A percentile compares a stretch with the other conserved stretches of the same genome.
phyloP scores from a whole-genome alignment of 208 protist species.

The Wallacemonas sp. region DNA sequence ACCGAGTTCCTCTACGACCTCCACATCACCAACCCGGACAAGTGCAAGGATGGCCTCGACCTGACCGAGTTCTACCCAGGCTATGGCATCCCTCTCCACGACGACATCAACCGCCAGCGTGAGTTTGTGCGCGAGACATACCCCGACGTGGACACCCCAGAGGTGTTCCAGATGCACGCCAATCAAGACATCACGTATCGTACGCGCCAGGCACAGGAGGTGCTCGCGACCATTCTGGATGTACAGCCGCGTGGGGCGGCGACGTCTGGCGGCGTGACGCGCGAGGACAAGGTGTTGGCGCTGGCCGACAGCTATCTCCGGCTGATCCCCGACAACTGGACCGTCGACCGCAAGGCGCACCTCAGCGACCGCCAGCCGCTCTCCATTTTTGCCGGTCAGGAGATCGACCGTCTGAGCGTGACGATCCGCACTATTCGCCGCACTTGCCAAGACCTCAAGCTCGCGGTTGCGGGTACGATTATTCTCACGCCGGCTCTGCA shows the following conservation, averaged over 20 bases:
- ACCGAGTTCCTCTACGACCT: slow-evolving; percentile 93
- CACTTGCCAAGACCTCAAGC: slow-evolving; percentile 93
- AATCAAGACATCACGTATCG: slow-evolving; percentile 97
- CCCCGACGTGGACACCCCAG: slow-evolving; percentile 95
- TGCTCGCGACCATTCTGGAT: slow-evolving; percentile 96
- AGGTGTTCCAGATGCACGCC: slow-evolving; percentile 97
- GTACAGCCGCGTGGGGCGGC: slow-evolving; percentile 94
- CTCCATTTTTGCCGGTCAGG: slow-evolving; percentile 96
- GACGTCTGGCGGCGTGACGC: slow-evolving; percentile 83
- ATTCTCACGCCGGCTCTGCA: slow-evolving; percentile 96
- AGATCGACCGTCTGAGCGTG: slow-evolving; percentile 94
- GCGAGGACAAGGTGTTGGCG: slow-evolving; percentile 92
- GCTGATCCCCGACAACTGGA: slow-evolving; percentile 91
- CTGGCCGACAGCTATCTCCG: slow-evolving; percentile 92
- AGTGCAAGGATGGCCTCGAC: slow-evolving; percentile 79
- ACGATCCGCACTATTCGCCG: slow-evolving; percentile 80
- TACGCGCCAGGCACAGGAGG: slow-evolving; percentile 89
- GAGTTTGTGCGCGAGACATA: slow-evolving; percentile 95
- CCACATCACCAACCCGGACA: slow-evolving; percentile 90
- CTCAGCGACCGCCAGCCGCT: slow-evolving; percentile 91
- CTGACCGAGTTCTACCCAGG: slow-evolving; percentile 82
- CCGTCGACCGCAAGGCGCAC: slow-evolving; percentile 76
- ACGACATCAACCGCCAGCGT: slow-evolving; percentile 93
- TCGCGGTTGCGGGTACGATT: slow-evolving; percentile 97
- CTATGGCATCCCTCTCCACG: slow-evolving; percentile 91